Base-by-base conservation (phyloP, 1,284 basidiomycete species). In the Heliocybe sulcata region DNA sequence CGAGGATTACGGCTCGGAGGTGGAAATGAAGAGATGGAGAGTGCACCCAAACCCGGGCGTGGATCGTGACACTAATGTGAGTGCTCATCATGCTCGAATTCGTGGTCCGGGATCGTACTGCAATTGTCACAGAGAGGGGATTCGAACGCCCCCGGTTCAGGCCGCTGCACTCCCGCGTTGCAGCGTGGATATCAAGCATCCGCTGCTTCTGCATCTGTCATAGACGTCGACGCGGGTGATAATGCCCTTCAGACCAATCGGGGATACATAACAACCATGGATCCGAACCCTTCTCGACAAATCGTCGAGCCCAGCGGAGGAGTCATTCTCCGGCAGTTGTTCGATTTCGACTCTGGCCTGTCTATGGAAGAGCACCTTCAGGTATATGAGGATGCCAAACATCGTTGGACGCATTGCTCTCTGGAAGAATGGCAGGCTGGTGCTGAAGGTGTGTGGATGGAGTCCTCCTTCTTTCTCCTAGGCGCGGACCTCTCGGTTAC, bases 351-450 rank as follows among this genome's bases (percentile, higher is more conserved):
- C 16, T 26, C n/a, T 8, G 16, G 25, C 25, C 6, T 22, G 9
- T 49, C 22, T 16, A n/a, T 25, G 47, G 20, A 49, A 4, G 27
- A 29, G 23, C 14, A 49, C 27, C 23, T 49, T 3, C 20, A 26
- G 20, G n/a, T 22, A 6, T 49, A 49, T 22, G 23, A 49, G 12
- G 47, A 20, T 25, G 27, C 22, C 6, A 49, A 49, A n/a, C 23
- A 64, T 57, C 65, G 60, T 38, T 68, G 67, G 67, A 51, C 64
- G 0, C 63, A 67, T 29, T 69, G 67, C 54, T 60, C 61, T 35
- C 53, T 61, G 16, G 67, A 68, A n/a, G 66, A 68, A 38, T 69
- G 67, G 67, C 61, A 58, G 11, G 57, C 63, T 45, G 67, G 67
- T 6, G 67, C 62, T 8, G 61, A 68, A 38, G 65, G 67, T 69